Evolutionary conservation across 2,329 filamentous ascomycete genomes (phyloP).

Genomic region (Camptophora hylomeconis): DNA sequence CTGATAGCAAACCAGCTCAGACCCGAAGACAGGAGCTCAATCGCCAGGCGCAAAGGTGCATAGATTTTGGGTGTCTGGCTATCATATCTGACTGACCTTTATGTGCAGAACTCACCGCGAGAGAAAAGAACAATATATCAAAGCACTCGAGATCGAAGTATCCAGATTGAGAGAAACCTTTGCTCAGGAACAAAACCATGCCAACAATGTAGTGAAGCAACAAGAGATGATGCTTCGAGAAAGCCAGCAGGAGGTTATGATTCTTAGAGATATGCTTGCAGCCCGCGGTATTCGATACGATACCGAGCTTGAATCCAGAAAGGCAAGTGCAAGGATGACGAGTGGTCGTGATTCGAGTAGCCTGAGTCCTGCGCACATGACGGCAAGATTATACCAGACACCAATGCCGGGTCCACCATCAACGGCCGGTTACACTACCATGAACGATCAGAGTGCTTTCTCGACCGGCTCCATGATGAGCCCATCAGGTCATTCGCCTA

Average conservation of each 20-base stretch:
- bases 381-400: too few relatives aligned
- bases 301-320: slow-evolving; percentile 29
- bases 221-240: slow-evolving; percentile 66
- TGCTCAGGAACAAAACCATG: slow-evolving; percentile 55
- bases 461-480: slow-evolving; percentile 10
- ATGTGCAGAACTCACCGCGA: slow-evolving; percentile 75
- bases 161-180: slow-evolving; percentile 65
- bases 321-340: slow-evolving; percentile 20
- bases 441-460: slow-evolving; percentile 5
- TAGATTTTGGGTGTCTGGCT: too few relatives aligned
- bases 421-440: slow-evolving; percentile 11
- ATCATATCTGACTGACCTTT: too few relatives aligned
- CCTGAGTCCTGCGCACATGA: too few relatives aligned
- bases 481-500: slow-evolving; percentile 13
- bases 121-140: slow-evolving; percentile 92
- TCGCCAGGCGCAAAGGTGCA: slow-evolving; percentile 83
- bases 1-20: slow-evolving; percentile 86
- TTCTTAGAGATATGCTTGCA: slow-evolving; percentile 51
- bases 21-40: slow-evolving; percentile 90
- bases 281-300: slow-evolving; percentile 48
- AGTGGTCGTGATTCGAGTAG: neutral
- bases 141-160: slow-evolving; percentile 82
- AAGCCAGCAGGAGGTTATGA: slow-evolving; percentile 64
- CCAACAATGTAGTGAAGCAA: slow-evolving; percentile 31
- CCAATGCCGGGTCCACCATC: slow-evolving; percentile 3